phyloP scores from a whole-genome alignment of 306 rosid genomes.

The Boehmeria nivea region DNA sequence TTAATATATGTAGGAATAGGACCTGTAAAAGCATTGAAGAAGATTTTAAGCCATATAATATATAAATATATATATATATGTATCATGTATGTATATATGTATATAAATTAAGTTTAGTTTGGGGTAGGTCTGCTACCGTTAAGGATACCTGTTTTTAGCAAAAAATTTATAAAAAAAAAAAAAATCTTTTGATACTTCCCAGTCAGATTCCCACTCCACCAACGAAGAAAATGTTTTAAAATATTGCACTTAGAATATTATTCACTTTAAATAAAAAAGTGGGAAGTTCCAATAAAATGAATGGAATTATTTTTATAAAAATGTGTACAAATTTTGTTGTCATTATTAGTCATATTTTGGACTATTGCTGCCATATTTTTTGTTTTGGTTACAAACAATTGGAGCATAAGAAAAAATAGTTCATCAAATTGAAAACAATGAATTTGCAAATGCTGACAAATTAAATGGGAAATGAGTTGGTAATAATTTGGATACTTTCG shows the following conservation, averaged over 20 bases:
- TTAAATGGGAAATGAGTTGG: slow-evolving; percentile 48
- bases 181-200: slow-evolving; percentile 25
- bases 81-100: not conserved
- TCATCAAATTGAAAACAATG: slow-evolving; percentile 20
- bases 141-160: slow-evolving; percentile 47
- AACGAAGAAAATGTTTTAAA: slow-evolving; percentile 15
- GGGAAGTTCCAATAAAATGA: slow-evolving; percentile 23
- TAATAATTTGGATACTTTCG: slow-evolving; percentile 38
- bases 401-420: slow-evolving; percentile 17
- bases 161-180: slow-evolving; percentile 9
- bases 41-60: slow-evolving; percentile 15
- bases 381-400: slow-evolving; percentile 23
- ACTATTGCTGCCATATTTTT: slow-evolving; percentile 12
- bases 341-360: slow-evolving; percentile 18
- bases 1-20: slow-evolving; percentile 9
- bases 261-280: slow-evolving; percentile 29
- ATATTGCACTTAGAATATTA: slow-evolving; percentile 6
- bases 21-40: slow-evolving; percentile 22
- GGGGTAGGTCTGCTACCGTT: slow-evolving; percentile 45
- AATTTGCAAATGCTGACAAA: slow-evolving; percentile 46
- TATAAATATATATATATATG: not conserved
- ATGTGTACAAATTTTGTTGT: slow-evolving; percentile 7
- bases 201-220: slow-evolving; percentile 38
- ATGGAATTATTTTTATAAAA: slow-evolving; percentile 5
- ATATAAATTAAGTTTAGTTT: slow-evolving; percentile 14